Evolutionary conservation across 1,139 yeast genomes (phyloP), one percentile per base, ranked within the genome.

Genomic region (Diutina sp.): DNA sequence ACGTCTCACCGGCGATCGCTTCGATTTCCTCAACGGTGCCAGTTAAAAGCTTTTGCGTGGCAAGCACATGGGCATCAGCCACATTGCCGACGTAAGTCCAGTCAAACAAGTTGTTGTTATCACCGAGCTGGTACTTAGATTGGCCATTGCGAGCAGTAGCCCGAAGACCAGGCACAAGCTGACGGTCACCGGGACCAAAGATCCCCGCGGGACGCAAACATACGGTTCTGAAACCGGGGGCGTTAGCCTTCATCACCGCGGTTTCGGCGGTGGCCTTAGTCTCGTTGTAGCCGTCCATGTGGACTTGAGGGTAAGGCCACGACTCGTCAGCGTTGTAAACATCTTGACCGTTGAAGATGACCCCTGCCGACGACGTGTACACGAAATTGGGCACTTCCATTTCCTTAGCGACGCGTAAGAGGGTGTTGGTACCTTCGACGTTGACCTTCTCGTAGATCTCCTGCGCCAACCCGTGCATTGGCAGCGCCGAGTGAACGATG

Each of bases 41-140:
- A 16, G 1, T 2, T 56, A 90, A 70, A 21, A 91, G 71, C 69
- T 84, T 84, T 63, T 86, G 75, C 2, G 97, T 95, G 1, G 98
- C 99, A 57, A 93, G 74, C 9, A 93, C 90, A 16, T 95, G 99
- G 6, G 97, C 86, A 71, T 90, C 96, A 0, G 99, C 99, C 28
- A 95, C 98, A 69, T 95, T 95, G n/a, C 97, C 98, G n/a, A 87
- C 99, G 65, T 90, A 95, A 0, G 98, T 90, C 87, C 96, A 90
- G 68, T 95, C 99, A 66, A 93, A 95, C 59, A 95, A 72, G 67
- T 93, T 93, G 68, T 87, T 83, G 70, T 95, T 95, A 68, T 89
- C 93, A 61, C 99, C 99, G 56, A 95, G 77, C 70, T 95, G 99
- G 69, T 89, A 90, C 69, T 87, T 87, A 45, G 93, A 87, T 69